Conservation (phyloP, 1,284 basidiomycete genomes). For the Trametes polyzona region DNA sequence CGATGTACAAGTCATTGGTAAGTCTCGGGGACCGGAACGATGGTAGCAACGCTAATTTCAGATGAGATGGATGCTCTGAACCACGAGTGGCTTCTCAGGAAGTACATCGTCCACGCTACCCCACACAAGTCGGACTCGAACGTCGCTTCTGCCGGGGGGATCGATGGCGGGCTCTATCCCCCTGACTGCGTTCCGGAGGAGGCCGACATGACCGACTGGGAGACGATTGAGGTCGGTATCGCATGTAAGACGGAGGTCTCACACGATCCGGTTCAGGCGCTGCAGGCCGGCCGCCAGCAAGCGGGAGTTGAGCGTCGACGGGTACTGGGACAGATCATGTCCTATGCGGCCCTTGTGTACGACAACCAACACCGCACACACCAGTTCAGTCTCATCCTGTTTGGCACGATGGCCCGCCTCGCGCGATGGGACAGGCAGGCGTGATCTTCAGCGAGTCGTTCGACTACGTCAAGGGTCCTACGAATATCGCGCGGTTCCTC, state of each 20-base stretch:
- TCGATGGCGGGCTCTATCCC: background rate
- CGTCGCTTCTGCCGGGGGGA: background rate
- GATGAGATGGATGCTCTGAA: no score
- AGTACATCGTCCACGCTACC: background rate
- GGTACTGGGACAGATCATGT: background rate
- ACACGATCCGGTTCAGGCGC: conserved; percentile 4
- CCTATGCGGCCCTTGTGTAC: background rate
- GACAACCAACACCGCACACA: conserved; percentile 10
- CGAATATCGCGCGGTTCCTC: conserved; percentile 1
- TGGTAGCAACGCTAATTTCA: no score
- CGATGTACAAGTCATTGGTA: no score
- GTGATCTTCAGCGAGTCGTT: conserved; percentile 2
- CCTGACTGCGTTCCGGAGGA: background rate
- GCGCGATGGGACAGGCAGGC: conserved; percentile 5
- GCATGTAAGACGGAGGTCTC: conserved; percentile 7
- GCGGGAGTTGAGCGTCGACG: background rate
- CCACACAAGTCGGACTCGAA: background rate
- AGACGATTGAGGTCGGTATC: conserved; percentile 2
- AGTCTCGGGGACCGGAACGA: no score
- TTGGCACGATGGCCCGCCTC: conserved; percentile 3
- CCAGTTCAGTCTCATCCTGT: conserved; percentile 1
- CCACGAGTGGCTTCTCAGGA: no score
- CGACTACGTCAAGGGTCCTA: conserved; percentile 1
- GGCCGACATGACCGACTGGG: background rate
- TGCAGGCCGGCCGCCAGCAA: background rate